phyloP scores from a whole-genome alignment of 805 yeast species.

The Kuraishia floccosa region DNA sequence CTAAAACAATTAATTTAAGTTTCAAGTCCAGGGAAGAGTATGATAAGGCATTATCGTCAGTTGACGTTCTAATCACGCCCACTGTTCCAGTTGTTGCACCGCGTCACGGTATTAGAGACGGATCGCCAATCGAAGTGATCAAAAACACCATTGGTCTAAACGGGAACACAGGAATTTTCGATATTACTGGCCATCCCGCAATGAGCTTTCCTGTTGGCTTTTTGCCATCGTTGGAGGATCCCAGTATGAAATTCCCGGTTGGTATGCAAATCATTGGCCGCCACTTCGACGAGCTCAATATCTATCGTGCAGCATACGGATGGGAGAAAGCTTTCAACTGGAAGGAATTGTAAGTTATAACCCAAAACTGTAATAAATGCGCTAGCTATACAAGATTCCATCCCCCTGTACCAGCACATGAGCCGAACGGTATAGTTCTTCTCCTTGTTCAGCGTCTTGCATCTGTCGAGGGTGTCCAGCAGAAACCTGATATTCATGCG shows the following conservation, averaged over 20 bases:
- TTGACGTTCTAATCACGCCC: conserved; percentile 23
- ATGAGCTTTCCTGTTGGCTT: conserved; percentile 21
- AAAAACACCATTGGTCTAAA: conserved; percentile 20
- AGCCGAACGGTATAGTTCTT: no score
- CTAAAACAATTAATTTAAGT: conserved; percentile 19
- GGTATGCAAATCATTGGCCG: conserved; percentile 23
- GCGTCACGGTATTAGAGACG: conserved; percentile 13
- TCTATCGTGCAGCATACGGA: conserved; percentile 22
- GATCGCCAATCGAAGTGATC: conserved; percentile 13
- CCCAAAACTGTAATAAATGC: no score
- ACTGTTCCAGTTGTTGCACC: conserved; percentile 17
- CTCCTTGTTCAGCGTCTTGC: no score
- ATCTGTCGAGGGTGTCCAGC: no score
- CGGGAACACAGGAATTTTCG: conserved; percentile 23
- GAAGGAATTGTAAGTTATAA: no score
- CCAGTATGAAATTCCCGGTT: conserved; percentile 20
- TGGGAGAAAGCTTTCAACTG: conserved; percentile 21
- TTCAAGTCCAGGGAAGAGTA: conserved; percentile 20
- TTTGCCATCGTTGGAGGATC: conserved; percentile 17
- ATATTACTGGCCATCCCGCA: conserved; percentile 26
- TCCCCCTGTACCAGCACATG: no score
- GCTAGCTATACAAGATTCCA: no score
- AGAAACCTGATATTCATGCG: no score
- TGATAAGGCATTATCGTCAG: conserved; percentile 15
- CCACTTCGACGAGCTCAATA: conserved; percentile 18